phyloP scores from a whole-genome alignment of 2,329 filamentous ascomycete species.

The Alternaria brassicae region DNA sequence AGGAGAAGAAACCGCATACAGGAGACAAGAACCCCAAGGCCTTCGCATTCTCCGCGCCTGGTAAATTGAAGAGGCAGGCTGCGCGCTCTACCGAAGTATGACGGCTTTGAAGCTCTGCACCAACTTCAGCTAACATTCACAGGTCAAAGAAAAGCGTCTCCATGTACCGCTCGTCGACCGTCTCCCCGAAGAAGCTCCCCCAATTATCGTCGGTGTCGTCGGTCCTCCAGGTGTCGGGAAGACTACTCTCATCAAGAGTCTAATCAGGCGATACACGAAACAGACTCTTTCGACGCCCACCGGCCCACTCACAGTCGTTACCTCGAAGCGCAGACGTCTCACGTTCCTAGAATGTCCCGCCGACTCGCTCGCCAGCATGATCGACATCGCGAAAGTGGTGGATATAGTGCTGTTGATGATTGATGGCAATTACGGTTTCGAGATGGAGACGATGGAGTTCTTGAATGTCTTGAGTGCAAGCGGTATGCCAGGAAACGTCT shows the following conservation, averaged over 20 bases:
- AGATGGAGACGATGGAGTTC: slow-evolving; percentile 99
- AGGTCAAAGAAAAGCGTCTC: slow-evolving; percentile 94
- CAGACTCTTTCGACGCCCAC: slow-evolving; percentile 89
- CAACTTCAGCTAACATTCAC: slow-evolving; percentile 17
- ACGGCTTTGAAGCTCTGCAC: accelerated
- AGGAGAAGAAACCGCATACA: slow-evolving; percentile 83
- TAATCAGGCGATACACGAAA: slow-evolving; percentile 94
- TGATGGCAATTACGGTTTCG: slow-evolving; percentile 97
- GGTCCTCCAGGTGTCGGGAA: slow-evolving; percentile 94
- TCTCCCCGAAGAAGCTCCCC: slow-evolving; percentile 92
- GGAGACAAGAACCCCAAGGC: slow-evolving; percentile 85
- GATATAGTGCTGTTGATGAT: slow-evolving; percentile 98
- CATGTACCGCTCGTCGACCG: slow-evolving; percentile 97
- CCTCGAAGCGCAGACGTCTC: slow-evolving; percentile 90
- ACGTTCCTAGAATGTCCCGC: slow-evolving; percentile 97
- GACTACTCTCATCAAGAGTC: slow-evolving; percentile 91
- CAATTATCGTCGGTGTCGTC: slow-evolving; percentile 90
- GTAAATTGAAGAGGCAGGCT: slow-evolving; percentile 77
- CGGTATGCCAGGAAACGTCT: slow-evolving; percentile 98
- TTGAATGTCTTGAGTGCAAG: slow-evolving; percentile 91
- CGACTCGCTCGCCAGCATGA: slow-evolving; percentile 92
- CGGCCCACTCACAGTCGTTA: slow-evolving; percentile 94
- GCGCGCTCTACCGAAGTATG: slow-evolving; percentile 74
- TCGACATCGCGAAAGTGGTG: slow-evolving; percentile 95
- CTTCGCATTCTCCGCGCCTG: slow-evolving; percentile 83